Conservation (phyloP, 2,329 filamentous ascomycete genomes). For the Diaporthe vexans region DNA sequence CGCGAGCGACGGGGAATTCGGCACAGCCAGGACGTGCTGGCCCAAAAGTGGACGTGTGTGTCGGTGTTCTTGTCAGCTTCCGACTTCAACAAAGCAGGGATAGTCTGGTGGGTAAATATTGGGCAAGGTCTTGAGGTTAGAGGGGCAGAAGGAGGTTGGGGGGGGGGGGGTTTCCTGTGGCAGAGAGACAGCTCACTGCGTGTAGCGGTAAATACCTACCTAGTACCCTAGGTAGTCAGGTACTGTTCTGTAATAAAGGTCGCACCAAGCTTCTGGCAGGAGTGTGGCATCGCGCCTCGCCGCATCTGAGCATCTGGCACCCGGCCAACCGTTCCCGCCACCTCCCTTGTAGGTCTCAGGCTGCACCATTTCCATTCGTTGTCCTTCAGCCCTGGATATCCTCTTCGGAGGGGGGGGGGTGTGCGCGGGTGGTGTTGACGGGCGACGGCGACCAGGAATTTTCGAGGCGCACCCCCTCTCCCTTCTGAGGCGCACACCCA, state of each 20-base stretch:
- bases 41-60: neutral
- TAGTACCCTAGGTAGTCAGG: no score
- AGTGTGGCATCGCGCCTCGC: conserved; percentile 30
- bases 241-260: neutral
- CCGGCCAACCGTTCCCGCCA: conserved; percentile 30
- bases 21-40: neutral
- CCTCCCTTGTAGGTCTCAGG: conserved; percentile 24
- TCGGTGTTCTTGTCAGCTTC: conserved; percentile 5
- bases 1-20: neutral
- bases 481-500: neutral
- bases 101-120: neutral
- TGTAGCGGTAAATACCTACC: neutral
- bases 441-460: conserved; percentile 4
- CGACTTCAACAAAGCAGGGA: neutral
- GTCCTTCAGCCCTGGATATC: conserved; percentile 35
- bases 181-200: neutral
- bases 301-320: conserved; percentile 28
- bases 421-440: neutral
- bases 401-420: neutral
- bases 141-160: no score
- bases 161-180: neutral
- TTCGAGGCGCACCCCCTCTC: conserved; percentile 7
- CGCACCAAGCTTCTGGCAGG: conserved; percentile 27
- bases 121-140: neutral
- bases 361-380: conserved; percentile 14